phyloP scores from a whole-genome alignment of 805 yeast species.

The Kluyveromyces aestuarii region DNA sequence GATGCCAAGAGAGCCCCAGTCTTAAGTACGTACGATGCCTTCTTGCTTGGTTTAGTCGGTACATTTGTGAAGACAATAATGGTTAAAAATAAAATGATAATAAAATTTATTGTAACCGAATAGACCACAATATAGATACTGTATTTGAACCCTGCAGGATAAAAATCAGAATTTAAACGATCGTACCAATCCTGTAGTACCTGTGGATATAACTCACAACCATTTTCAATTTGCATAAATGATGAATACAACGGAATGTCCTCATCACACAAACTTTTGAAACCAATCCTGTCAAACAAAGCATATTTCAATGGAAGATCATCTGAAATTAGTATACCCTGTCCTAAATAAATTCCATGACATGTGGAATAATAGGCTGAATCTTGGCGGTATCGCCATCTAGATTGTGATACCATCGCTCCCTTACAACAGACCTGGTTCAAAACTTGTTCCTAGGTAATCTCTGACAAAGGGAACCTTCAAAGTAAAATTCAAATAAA shows the following conservation, averaged over 20 bases:
- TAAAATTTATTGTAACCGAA: constrained; percentile 54
- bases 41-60: constrained; percentile 49
- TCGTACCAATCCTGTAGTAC: constrained; percentile 40
- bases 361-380: constrained; percentile 25
- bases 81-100: constrained; percentile 54
- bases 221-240: constrained; percentile 20
- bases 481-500: no score
- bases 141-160: constrained; percentile 40
- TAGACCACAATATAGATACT: constrained; percentile 55
- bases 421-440: neutral
- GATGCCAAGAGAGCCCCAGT: constrained; percentile 45
- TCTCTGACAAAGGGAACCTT: no score
- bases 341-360: constrained; percentile 17
- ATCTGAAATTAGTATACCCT: constrained; percentile 27
- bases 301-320: constrained; percentile 8
- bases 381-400: constrained; percentile 1
- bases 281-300: constrained; percentile 15
- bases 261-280: constrained; percentile 28
- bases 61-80: constrained; percentile 57
- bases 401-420: neutral
- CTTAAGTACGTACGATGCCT: constrained; percentile 18
- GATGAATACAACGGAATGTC: constrained; percentile 30
- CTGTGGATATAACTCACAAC: constrained; percentile 33
- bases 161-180: constrained; percentile 27
- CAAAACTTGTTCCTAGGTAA: no score